Base-by-base conservation (phyloP, 116 monocot genomes). In the Iris pallida region DNA sequence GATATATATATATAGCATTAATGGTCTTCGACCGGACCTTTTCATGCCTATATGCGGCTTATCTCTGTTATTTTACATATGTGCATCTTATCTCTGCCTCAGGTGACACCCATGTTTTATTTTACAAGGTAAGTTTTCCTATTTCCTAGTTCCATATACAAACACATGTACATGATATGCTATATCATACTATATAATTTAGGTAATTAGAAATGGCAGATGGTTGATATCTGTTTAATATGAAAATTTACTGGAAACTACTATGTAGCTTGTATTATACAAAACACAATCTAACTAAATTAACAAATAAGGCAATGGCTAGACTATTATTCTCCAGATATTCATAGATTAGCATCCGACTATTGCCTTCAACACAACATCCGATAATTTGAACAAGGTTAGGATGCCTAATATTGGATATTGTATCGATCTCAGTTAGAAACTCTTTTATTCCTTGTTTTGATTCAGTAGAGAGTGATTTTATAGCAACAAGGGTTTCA, bases 391-490 rank as follows among this genome's bases (percentile, higher is more conserved):
- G 69, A 53, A 88, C 76, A 61, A 88, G 84, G 61, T 88, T 88
- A 11, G 67, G 75, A 80, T 88, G 83, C 65, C 53, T 83, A 59
- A 84, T 57, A 73, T 78, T 80, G 17, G 88, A 78, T 42, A 88
- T 47, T 20, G 59, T 57, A 40, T 82, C 80, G 72, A 83, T 86
- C 79, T 82, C 86, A 47, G 75, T 86, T 64, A 82, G 42, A 55
- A 87, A 83, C 59, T 87, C 83, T 53, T 68, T 71, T 14, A 15
- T 72, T 55, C 87, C 83, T 83, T 88, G 88, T 55, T 72, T 72
- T 69, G 88, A 88, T 77, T 88, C 74, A 7, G 66, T 52, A 64
- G 84, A 78, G 14, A 88, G 81, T 68, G 68, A 53, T 71, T 88
- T 88, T 48, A 81, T 64, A n/a, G 88, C 88, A 47, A 88, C 62